phyloP scores from a whole-genome alignment of 108 stramenopile genomes.

The Stephanodiscus minutulus region DNA sequence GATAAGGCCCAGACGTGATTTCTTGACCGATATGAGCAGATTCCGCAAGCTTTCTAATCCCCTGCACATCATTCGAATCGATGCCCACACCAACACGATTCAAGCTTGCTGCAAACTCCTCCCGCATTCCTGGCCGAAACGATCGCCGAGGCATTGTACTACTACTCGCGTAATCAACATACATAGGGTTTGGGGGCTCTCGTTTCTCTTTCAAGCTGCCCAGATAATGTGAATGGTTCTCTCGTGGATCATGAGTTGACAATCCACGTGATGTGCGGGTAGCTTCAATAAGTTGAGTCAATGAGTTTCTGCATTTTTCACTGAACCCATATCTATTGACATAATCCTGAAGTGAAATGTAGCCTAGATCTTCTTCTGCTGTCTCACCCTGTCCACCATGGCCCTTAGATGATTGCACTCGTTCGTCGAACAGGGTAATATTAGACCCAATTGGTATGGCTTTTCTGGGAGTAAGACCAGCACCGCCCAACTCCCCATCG shows the following conservation, averaged over 20 bases:
- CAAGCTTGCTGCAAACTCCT: slow-evolving; percentile 67
- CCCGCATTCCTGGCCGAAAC: slow-evolving; percentile 34
- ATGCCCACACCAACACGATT: slow-evolving; percentile 54
- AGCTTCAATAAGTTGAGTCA: slow-evolving; percentile 44
- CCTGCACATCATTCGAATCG: slow-evolving; percentile 77
- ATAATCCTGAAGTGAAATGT: slow-evolving; percentile 34
- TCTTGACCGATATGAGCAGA: slow-evolving; percentile 73
- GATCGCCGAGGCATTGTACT: slow-evolving; percentile 26
- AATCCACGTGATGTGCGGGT: not conserved
- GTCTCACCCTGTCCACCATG: slow-evolving; percentile 8
- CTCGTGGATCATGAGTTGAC: slow-evolving; percentile 2
- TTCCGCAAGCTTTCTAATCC: slow-evolving; percentile 81
- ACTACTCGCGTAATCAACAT: slow-evolving; percentile 48
- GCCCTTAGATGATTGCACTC: slow-evolving; percentile 37
- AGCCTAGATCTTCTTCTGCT: slow-evolving; percentile 15
- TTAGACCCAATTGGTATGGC: slow-evolving; percentile 26
- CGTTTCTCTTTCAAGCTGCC: slow-evolving; percentile 42
- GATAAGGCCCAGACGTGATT: slow-evolving; percentile 68
- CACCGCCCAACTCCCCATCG: slow-evolving; percentile 54
- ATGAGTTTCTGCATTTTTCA: slow-evolving; percentile 33
- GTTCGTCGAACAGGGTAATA: slow-evolving; percentile 40
- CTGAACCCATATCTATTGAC: slow-evolving; percentile 41
- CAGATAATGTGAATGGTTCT: slow-evolving; percentile 23
- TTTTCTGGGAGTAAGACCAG: slow-evolving; percentile 33
- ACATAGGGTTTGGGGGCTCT: slow-evolving; percentile 29